Base-by-base conservation (phyloP, 768 basidiomycete species). In the Suillus placidus region DNA sequence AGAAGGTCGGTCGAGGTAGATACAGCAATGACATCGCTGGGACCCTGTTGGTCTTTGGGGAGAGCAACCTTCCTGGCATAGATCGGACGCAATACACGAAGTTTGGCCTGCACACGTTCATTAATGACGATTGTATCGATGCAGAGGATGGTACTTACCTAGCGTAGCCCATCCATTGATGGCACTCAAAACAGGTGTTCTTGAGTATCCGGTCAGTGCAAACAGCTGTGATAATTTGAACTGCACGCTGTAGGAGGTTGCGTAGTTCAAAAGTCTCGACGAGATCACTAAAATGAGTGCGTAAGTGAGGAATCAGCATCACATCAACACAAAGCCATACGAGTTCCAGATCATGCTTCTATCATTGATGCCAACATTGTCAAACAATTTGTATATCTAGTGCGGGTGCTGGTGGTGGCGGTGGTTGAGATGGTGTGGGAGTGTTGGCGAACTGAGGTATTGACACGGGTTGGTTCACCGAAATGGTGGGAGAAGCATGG, bases 111-210 rank as follows among this genome's bases (percentile, higher is more conserved):
- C 0, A 55, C 38, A 18, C 37, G 18, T 4, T 30, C 37, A 23
- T 61, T 38, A 30, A 38, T 63, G n/a, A 64, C 61, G 34, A 56
- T 34, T 60, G 45, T 20, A 12, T 56, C 32, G 10, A 32, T 32
- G 12, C 6, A 37, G 6, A 7, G 30, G 62, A 20, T n/a, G 13
- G 42, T 38, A 6, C 58, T 26, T 30, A 74, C 78, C 78, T 55
- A 79, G 47, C 5, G 63, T 57, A 10, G 65, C n/a, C 77, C 77
- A 79, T 14, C 78, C 77, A 8, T 68, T 40, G 9, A 74, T 64
- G 34, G 67, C 70, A 30, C 72, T 78, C 42, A 79, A 52, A 13
- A 70, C 56, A 0, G 71, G 34, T 30, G 77, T 74, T 58, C 78
- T 78, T 62, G 16, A 34, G 37, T 12, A 40, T 37, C 16, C 3